These are phyloP conservation scores for Myxozyma kluyveri DNA, from an alignment of 805 yeast genomes.

Conservation along the genomic window DNA sequence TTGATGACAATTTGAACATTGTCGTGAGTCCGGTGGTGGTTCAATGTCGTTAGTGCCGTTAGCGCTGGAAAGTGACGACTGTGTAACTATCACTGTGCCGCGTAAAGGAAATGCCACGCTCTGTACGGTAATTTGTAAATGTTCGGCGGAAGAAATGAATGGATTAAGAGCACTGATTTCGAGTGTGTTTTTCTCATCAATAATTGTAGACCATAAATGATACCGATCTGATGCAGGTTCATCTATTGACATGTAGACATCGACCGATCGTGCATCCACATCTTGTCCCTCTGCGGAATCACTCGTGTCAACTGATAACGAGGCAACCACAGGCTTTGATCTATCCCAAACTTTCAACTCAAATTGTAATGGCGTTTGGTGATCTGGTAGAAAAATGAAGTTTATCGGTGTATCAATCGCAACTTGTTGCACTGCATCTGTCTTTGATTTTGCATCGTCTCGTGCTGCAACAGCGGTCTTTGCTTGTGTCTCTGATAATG, in stretches of 20 bases:
- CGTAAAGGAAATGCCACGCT: slow-evolving; percentile 2
- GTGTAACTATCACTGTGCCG: slow-evolving; percentile 13
- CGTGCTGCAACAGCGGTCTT: slow-evolving; percentile 37
- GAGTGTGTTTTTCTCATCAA: slow-evolving; percentile 8
- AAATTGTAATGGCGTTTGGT: slow-evolving; percentile 14
- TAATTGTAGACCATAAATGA: slow-evolving; percentile 33
- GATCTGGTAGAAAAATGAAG: neutral
- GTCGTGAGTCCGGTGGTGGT: slow-evolving; percentile 7
- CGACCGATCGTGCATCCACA: slow-evolving; percentile 23
- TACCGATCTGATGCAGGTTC: slow-evolving; percentile 19
- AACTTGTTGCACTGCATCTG: slow-evolving; percentile 1
- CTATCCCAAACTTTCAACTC: slow-evolving; percentile 34
- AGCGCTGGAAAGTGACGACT: neutral
- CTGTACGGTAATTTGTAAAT: slow-evolving; percentile 22
- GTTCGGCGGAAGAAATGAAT: slow-evolving; percentile 6
- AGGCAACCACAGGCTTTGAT: slow-evolving; percentile 27
- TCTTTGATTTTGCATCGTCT: slow-evolving; percentile 22
- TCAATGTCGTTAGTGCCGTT: neutral
- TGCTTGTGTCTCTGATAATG: slow-evolving; percentile 46
- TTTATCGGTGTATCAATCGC: slow-evolving; percentile 16
- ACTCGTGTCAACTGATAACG: slow-evolving; percentile 3
- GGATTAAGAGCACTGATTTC: slow-evolving; percentile 15
- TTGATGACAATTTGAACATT: slow-evolving; percentile 39
- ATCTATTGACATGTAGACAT: slow-evolving; percentile 26
- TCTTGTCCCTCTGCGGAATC: slow-evolving; percentile 20